Evolutionary conservation across 2,329 filamentous ascomycete genomes (phyloP), one percentile per base, ranked within the genome.

Genomic region (Pseudopyricularia cyperi): DNA sequence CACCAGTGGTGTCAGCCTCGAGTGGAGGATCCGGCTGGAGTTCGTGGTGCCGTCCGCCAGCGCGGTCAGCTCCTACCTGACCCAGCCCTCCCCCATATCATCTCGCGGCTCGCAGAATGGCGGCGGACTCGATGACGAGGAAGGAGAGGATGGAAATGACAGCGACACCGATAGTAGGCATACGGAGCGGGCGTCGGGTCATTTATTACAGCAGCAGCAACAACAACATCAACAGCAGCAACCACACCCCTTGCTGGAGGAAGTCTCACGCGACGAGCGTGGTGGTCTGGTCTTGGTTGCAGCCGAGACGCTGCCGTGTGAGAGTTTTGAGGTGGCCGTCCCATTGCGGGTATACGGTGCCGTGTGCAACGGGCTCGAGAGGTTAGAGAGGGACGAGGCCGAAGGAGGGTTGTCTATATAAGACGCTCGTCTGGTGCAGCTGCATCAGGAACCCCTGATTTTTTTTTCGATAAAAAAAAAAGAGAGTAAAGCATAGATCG

Each of bases 321-420:
- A 95, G 70, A 94, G 87, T 60, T 95, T 95, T 66, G 89, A 95
- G 66, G 86, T 95, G 46, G 80, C 82, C 33, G 88, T 95, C 46
- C 89, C 89, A 26, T 70, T 96, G 57, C 80, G 82, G 50, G 86
- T 96, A 9, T 22, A 94, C 61, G 81, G 81, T 39, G 77, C 79
- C 17, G 72, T 78, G 34, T 75, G 76, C 54, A 76, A 70, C 51
- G 77, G 77, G 7, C 62, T 81, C 53, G 78, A 80, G 63, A 70
- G 70, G 55, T 61, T 79, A 51, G 77, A 80, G 61, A 66, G 75
- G 52, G 77, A 80, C 46, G 74, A 78, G 60, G 74, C 70, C n/a
- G 50, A 51, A 42, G 37, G 11, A 5, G 50, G 50, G 33, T 64
- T 69, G 26, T 74, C 26, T 46, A 28, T 52, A 75, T 48, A 72